Percentiles rank a stretch among this genome's conserved stretches.
These are phyloP conservation scores for Apiotrichum siamense DNA, from an alignment of 1,284 basidiomycete genomes.

Conservation along the genomic window DNA sequence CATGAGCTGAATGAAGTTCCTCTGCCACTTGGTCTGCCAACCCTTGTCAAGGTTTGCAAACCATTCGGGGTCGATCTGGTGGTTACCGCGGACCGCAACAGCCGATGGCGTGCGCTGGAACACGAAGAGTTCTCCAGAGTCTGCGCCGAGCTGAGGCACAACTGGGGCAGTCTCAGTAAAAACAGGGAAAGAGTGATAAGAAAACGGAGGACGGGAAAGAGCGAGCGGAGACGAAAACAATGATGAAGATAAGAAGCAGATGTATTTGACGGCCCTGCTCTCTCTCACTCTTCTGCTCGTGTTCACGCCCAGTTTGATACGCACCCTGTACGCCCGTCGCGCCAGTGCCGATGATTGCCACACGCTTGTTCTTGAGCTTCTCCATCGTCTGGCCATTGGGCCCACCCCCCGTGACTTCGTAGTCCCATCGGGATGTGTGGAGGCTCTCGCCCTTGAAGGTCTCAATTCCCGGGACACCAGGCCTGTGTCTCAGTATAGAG, in stretches of 20 bases:
- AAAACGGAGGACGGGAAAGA: too few species aligned
- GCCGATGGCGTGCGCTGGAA: slow-evolving; percentile 18
- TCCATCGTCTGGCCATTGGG: slow-evolving; percentile 6
- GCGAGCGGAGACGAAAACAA: too few species aligned
- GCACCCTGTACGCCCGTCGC: slow-evolving; percentile 10
- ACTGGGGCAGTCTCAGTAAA: too few species aligned
- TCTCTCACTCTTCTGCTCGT: too few species aligned
- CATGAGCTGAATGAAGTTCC: slow-evolving; percentile 11
- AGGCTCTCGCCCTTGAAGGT: slow-evolving; percentile 12
- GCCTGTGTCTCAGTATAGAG: too few species aligned
- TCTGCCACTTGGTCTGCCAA: slow-evolving; percentile 10
- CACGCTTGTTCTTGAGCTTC: slow-evolving; percentile 10
- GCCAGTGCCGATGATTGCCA: slow-evolving; percentile 9
- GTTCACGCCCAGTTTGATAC: too few species aligned
- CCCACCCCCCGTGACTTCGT: slow-evolving; percentile 8
- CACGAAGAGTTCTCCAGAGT: slow-evolving; percentile 9
- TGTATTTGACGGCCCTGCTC: too few species aligned
- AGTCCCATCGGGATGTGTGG: slow-evolving; percentile 17
- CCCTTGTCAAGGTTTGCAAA: slow-evolving; percentile 9
- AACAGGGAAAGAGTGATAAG: too few species aligned
- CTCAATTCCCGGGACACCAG: slow-evolving; percentile 9
- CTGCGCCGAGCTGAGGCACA: slow-evolving; percentile 7
- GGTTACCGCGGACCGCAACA: slow-evolving; percentile 11
- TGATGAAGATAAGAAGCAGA: too few species aligned
- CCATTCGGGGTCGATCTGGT: slow-evolving; percentile 16